These are phyloP conservation scores for Plasmodium falciparum DNA, from an alignment of 169 alveolate genomes.

Conservation along the genomic window DNA sequence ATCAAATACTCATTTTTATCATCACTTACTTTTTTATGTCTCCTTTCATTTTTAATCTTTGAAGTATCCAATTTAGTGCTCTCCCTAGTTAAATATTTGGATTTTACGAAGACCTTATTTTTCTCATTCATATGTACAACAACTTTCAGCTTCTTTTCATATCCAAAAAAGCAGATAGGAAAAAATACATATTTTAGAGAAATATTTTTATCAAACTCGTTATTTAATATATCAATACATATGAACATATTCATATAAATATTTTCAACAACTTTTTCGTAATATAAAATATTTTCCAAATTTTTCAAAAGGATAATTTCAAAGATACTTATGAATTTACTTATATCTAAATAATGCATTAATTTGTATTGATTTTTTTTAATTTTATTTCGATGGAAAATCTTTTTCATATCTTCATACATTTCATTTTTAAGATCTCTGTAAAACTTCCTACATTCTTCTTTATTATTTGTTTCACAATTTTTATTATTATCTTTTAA, in stretches of 20 bases:
- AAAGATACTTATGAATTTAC: conserved; percentile 61
- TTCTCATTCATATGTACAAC: conserved; percentile 41
- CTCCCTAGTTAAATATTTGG: neutral
- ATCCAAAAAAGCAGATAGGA: conserved; percentile 33
- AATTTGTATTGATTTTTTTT: conserved; percentile 38
- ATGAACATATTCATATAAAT: conserved; percentile 74
- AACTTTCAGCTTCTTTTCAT: conserved; percentile 6
- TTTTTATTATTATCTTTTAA: neutral
- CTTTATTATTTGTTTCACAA: conserved; percentile 6
- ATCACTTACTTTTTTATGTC: neutral
- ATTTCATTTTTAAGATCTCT: conserved; percentile 37
- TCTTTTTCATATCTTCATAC: conserved; percentile 71
- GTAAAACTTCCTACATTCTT: conserved; percentile 42
- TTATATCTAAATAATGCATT: conserved; percentile 68
- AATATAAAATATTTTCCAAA: conserved; percentile 56
- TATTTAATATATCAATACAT: conserved; percentile 69
- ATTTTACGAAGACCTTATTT: conserved; percentile 27
- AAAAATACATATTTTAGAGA: conserved; percentile 60
- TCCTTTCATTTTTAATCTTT: neutral
- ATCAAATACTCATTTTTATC: neutral
- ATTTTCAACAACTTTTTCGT: conserved; percentile 58
- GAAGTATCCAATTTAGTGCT: too few relatives aligned
- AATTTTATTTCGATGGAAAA: conserved; percentile 42
- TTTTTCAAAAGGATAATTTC: conserved; percentile 68
- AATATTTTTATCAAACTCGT: conserved; percentile 46